phyloP scores from a whole-genome alignment of 1,284 basidiomycete species.

The Trichosporon ovoides region DNA sequence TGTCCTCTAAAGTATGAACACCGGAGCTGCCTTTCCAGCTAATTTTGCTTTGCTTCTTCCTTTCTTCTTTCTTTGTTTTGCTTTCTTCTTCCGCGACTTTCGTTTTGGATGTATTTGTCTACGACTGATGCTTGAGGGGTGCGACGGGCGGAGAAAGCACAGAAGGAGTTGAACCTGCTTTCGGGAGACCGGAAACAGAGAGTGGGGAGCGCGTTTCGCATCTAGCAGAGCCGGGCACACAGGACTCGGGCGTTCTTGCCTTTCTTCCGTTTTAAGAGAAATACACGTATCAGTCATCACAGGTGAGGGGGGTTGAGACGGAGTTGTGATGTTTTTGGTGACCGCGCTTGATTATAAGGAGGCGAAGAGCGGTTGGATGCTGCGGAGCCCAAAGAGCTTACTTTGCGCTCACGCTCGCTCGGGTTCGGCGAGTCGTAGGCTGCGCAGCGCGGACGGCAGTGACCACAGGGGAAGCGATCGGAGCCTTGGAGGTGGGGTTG shows the following conservation, averaged over 20 bases:
- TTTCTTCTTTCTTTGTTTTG: neutral
- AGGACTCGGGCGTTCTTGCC: neutral
- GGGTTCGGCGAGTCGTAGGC: conserved; percentile 4
- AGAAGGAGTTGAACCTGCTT: too few relatives aligned
- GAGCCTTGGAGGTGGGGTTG: neutral
- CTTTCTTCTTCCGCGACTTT: neutral
- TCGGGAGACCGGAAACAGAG: too few relatives aligned
- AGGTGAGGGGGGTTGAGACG: neutral
- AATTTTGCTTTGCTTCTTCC: neutral
- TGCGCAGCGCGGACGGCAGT: neutral
- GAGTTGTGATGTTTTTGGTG: neutral
- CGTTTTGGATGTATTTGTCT: neutral
- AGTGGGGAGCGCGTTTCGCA: neutral
- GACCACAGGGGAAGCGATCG: neutral
- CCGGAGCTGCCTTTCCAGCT: neutral
- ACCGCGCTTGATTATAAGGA: neutral
- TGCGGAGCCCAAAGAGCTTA: conserved; percentile 3
- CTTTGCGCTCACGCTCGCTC: conserved; percentile 5
- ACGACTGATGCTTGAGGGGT: neutral
- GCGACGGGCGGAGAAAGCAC: neutral
- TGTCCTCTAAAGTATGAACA: neutral
- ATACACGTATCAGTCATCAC: neutral
- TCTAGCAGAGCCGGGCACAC: neutral
- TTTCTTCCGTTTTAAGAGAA: neutral
- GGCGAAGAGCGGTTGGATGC: neutral